Evolutionary conservation across 139 green algal genomes (phyloP).

Genomic region (Zygnema circumcarinatum): DNA sequence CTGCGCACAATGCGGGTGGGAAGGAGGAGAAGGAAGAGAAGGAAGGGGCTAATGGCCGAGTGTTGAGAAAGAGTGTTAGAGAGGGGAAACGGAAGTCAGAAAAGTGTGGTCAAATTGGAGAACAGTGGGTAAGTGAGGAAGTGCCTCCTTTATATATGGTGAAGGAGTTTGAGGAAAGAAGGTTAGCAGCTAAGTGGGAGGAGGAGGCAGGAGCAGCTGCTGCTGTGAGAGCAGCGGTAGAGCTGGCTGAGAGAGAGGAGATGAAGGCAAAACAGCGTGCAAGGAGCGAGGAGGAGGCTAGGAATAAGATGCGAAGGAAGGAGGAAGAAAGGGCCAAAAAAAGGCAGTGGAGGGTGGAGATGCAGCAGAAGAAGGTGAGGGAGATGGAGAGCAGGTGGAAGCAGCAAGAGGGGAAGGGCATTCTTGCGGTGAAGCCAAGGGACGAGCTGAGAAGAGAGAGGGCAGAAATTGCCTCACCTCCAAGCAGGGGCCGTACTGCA

Average conservation of each 20-base stretch:
- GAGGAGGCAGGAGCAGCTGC: not conserved
- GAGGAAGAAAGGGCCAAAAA: not conserved
- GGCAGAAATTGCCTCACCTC: not conserved
- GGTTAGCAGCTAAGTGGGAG: not conserved
- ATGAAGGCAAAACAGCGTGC: not conserved
- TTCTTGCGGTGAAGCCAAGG: not conserved
- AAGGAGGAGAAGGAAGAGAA: not conserved
- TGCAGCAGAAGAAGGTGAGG: not conserved
- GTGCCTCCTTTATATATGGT: not conserved
- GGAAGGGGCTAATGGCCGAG: not conserved
- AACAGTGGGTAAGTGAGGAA: not conserved
- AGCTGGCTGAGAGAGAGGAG: not conserved
- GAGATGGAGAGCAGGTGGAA: not conserved
- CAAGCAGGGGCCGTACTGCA: not conserved
- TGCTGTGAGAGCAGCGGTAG: not conserved
- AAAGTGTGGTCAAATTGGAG: not conserved
- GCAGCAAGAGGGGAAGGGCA: not conserved
- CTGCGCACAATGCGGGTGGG: too few relatives aligned
- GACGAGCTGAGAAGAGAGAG: not conserved
- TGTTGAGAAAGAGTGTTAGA: not conserved
- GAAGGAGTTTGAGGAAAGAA: not conserved
- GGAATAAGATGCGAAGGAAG: constrained; percentile 1
- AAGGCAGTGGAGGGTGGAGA: not conserved
- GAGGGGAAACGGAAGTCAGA: not conserved
- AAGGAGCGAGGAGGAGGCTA: not conserved